Evolutionary conservation across 2,329 filamentous ascomycete species (phyloP).

Genomic region (Orbilia blumenaviensis): DNA sequence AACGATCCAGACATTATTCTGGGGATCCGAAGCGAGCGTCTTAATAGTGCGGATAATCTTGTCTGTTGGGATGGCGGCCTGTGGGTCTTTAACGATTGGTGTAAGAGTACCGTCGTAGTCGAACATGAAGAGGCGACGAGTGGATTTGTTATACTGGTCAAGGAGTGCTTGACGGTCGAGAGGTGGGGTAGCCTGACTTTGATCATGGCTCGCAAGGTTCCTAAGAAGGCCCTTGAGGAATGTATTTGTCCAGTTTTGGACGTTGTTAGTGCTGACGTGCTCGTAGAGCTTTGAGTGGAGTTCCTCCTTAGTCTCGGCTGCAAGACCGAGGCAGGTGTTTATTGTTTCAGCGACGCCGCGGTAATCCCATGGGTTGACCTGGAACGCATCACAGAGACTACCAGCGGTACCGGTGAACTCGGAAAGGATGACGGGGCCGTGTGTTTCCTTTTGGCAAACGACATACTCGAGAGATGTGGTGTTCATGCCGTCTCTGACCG

Average conservation of each 20-base stretch:
- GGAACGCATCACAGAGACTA: slow-evolving; percentile 83
- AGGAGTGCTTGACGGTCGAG: slow-evolving; percentile 79
- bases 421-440: slow-evolving; percentile 89
- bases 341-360: slow-evolving; percentile 84
- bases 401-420: slow-evolving; percentile 96
- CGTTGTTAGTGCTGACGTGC: slow-evolving; percentile 84
- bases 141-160: slow-evolving; percentile 71
- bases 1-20: slow-evolving; percentile 97
- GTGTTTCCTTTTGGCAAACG: slow-evolving; percentile 84
- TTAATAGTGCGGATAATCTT: slow-evolving; percentile 82
- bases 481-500: slow-evolving; percentile 96
- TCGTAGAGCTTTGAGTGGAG: slow-evolving; percentile 80
- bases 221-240: slow-evolving; percentile 81
- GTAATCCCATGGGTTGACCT: slow-evolving; percentile 97
- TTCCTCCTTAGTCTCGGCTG: slow-evolving; percentile 69
- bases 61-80: slow-evolving; percentile 85
- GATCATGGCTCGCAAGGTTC: slow-evolving; percentile 76
- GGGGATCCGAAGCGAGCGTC: slow-evolving; percentile 78
- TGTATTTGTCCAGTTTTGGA: slow-evolving; percentile 83
- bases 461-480: slow-evolving; percentile 96
- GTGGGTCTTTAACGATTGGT: slow-evolving; percentile 90
- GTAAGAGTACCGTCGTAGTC: slow-evolving; percentile 98
- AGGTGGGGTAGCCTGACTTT: slow-evolving; percentile 79
- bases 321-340: slow-evolving; percentile 81
- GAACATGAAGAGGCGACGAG: slow-evolving; percentile 93